Conservation (phyloP, 441 rosid genomes). For the Croton setiger region DNA sequence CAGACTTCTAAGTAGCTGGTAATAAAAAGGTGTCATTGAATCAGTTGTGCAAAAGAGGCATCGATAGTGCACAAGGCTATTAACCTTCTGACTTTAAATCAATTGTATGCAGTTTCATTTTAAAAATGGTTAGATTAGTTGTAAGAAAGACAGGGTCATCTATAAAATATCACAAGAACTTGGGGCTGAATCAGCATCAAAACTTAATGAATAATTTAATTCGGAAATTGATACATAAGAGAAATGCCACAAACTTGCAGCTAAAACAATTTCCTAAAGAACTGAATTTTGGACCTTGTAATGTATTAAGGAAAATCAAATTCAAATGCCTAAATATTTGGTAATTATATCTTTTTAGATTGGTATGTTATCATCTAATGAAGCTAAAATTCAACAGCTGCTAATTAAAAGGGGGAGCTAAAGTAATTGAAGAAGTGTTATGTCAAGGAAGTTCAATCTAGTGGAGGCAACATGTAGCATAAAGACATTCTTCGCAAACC, state of each 20-base stretch:
- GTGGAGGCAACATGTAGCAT: background rate
- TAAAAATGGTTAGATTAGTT: background rate
- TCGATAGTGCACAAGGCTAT: background rate
- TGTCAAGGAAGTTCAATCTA: background rate
- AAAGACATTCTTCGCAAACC: background rate
- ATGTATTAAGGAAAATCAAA: too few species aligned
- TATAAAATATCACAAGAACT: background rate
- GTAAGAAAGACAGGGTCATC: conserved; percentile 4
- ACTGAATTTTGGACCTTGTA: background rate
- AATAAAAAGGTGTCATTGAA: conserved; percentile 1
- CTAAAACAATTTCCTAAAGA: too few species aligned
- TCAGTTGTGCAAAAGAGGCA: background rate
- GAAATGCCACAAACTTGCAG: background rate
- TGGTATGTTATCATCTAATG: too few species aligned
- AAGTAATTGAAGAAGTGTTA: too few species aligned
- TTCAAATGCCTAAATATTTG: background rate
- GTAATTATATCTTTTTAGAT: too few species aligned
- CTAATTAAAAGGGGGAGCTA: too few species aligned
- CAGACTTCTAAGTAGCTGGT: conserved; percentile 7
- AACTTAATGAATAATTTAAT: background rate
- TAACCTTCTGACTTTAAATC: background rate
- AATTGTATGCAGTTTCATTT: conserved; percentile 6
- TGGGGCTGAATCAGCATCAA: background rate
- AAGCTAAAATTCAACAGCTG: too few species aligned
- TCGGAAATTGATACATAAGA: background rate